Evolutionary conservation across 768 basidiomycete genomes (phyloP).

Genomic region (Ramaria rubella): DNA sequence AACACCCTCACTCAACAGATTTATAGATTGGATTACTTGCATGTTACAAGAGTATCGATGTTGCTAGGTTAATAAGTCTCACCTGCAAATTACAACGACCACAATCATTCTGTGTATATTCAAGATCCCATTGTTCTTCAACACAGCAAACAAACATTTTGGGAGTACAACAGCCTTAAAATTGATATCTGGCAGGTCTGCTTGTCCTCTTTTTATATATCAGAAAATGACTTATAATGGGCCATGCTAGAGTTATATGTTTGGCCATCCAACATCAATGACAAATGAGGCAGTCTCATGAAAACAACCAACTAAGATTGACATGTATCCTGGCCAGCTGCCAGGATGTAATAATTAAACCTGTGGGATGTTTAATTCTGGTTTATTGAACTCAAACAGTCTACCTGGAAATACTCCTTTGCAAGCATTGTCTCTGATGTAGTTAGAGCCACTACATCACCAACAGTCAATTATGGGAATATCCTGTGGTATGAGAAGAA

Average conservation of each 20-base stretch:
- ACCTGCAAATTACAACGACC: neutral
- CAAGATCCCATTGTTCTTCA: neutral
- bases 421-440: slow-evolving; percentile 2
- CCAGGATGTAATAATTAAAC: neutral
- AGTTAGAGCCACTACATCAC: neutral
- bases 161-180: slow-evolving; percentile 5
- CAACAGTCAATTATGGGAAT: neutral
- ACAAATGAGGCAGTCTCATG: neutral
- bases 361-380: neutral
- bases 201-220: neutral
- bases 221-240: neutral
- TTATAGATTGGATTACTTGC: neutral
- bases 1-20: neutral
- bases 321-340: neutral
- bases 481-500: slow-evolving; percentile 4
- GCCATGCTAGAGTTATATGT: slow-evolving; percentile 8
- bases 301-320: neutral
- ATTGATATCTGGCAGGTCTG: slow-evolving; percentile 6
- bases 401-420: slow-evolving; percentile 12
- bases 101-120: neutral
- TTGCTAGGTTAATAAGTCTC: neutral
- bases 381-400: neutral
- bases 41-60: neutral
- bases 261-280: slow-evolving; percentile 10
- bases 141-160: slow-evolving; percentile 5